These are phyloP conservation scores for Chiua virens DNA, from an alignment of 768 basidiomycete species.

Conservation along the genomic window DNA sequence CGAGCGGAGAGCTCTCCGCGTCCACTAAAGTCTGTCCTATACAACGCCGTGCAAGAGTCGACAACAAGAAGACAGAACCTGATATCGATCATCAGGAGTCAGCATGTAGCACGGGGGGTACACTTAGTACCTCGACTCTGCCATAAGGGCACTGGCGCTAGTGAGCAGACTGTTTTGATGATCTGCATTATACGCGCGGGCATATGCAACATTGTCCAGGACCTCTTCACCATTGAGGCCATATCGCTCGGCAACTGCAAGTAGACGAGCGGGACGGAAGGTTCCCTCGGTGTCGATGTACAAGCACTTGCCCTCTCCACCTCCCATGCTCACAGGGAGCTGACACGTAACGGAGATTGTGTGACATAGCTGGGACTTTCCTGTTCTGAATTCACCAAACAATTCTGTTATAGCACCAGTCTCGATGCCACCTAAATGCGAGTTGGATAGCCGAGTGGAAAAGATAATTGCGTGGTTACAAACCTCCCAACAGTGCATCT, in stretches of 20 bases:
- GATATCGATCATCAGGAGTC: slow-evolving; percentile 8
- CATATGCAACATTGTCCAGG: slow-evolving; percentile 97
- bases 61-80: slow-evolving; percentile 97
- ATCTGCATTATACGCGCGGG: slow-evolving; percentile 97
- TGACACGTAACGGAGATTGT: slow-evolving; percentile 98
- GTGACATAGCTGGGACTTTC: slow-evolving; percentile 97
- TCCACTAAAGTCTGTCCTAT: slow-evolving; percentile 94
- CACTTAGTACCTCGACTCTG: slow-evolving; percentile 80
- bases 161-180: slow-evolving; percentile 90
- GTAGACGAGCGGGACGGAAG: slow-evolving; percentile 92
- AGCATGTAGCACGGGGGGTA: slow-evolving; percentile 16
- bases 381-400: slow-evolving; percentile 98
- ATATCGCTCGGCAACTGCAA: slow-evolving; percentile 93
- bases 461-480: slow-evolving; percentile 9
- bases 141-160: slow-evolving; percentile 97
- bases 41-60: slow-evolving; percentile 94
- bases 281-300: slow-evolving; percentile 99
- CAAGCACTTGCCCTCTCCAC: slow-evolving; percentile 97
- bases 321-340: slow-evolving; percentile 95
- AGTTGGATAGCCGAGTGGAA: slow-evolving; percentile 12
- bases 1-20: slow-evolving; percentile 93
- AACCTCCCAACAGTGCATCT: slow-evolving; percentile 92
- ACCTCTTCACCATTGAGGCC: slow-evolving; percentile 99
- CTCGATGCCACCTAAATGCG: slow-evolving; percentile 80
- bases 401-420: slow-evolving; percentile 98